phyloP scores from a whole-genome alignment of 306 rosid genomes.

The Vigna nakashimae region DNA sequence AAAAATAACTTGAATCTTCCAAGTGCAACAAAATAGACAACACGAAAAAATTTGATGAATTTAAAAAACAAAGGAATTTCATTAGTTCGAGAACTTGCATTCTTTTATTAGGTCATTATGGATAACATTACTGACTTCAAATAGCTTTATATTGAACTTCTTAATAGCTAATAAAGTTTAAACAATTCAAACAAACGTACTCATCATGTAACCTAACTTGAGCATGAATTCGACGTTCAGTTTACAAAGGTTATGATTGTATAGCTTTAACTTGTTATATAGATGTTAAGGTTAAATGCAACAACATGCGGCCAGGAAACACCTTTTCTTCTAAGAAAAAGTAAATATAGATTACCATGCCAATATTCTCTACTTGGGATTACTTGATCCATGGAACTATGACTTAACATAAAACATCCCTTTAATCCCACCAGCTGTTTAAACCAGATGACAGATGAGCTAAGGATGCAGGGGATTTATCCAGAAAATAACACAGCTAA shows the following conservation, averaged over 20 bases:
- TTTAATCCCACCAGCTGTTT: constrained; percentile 37
- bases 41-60: neutral
- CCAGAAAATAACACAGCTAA: constrained; percentile 52
- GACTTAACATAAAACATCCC: constrained; percentile 36
- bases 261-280: neutral
- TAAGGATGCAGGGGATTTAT: constrained; percentile 54
- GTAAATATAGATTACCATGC: neutral
- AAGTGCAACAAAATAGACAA: neutral
- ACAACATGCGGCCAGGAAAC: neutral
- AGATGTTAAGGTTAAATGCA: neutral
- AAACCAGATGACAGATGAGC: constrained; percentile 47
- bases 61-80: neutral
- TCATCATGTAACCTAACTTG: neutral
- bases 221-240: neutral
- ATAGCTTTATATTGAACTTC: neutral
- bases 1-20: neutral
- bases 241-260: neutral
- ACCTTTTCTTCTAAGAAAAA: neutral
- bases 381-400: constrained; percentile 35
- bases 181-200: too few relatives aligned
- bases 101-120: neutral
- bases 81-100: neutral
- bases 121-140: neutral
- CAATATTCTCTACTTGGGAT: neutral
- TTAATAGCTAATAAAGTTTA: neutral